phyloP scores from a whole-genome alignment of 2,329 filamentous ascomycete genomes.

The Colletotrichum destructivum region DNA sequence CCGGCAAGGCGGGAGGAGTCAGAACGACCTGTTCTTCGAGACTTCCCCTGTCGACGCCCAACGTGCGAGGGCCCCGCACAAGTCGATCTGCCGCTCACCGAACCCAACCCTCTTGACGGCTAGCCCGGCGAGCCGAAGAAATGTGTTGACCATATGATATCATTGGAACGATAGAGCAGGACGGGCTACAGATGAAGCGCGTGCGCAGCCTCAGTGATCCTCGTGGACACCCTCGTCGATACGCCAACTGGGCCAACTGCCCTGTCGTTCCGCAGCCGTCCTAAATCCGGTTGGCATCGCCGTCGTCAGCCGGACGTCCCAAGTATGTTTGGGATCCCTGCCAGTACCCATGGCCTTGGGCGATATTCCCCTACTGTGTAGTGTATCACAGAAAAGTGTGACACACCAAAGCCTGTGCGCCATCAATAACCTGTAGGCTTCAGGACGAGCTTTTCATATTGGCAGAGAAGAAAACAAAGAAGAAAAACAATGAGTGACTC shows the following conservation, averaged over 20 bases:
- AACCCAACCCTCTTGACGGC: slow-evolving; percentile 24
- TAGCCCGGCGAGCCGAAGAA: background rate
- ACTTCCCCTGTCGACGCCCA: slow-evolving; percentile 27
- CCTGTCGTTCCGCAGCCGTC: slow-evolving; percentile 10
- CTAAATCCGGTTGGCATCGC: slow-evolving; percentile 10
- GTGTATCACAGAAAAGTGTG: slow-evolving; percentile 18
- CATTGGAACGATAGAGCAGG: background rate
- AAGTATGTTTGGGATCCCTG: slow-evolving; percentile 40
- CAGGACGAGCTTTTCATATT: slow-evolving; percentile 29
- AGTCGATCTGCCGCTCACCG: slow-evolving; percentile 38
- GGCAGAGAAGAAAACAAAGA: background rate
- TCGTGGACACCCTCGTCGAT: slow-evolving; percentile 4
- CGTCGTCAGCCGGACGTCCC: slow-evolving; percentile 22
- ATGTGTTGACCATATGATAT: slow-evolving; percentile 1
- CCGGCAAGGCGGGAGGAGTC: background rate
- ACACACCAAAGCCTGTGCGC: slow-evolving; percentile 40
- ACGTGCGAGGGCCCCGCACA: slow-evolving; percentile 27
- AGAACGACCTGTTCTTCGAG: slow-evolving; percentile 8
- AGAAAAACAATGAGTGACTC: background rate
- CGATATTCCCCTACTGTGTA: slow-evolving; percentile 13
- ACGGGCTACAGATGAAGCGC: slow-evolving; percentile 1
- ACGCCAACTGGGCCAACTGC: slow-evolving; percentile 11
- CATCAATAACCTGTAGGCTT: slow-evolving; percentile 16
- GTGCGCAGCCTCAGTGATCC: background rate
- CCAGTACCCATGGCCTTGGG: slow-evolving; percentile 27